Conservation (phyloP, 306 rosid genomes). For the Medicago truncatula region DNA sequence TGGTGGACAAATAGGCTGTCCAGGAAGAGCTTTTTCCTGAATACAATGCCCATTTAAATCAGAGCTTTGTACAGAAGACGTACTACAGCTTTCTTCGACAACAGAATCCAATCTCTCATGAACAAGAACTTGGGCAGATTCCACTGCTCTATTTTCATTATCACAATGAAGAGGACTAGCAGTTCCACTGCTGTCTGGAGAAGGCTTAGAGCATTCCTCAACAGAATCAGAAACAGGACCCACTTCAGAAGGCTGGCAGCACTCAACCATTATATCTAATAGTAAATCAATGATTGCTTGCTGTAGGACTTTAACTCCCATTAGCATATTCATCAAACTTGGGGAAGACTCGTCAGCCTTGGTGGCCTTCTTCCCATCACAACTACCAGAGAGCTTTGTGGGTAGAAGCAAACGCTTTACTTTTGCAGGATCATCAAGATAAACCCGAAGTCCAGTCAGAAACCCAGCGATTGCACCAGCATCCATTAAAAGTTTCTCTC, state of each 20-base stretch:
- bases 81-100: conserved; percentile 64
- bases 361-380: conserved; percentile 79
- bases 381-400: conserved; percentile 80
- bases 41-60: conserved; percentile 58
- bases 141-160: conserved; percentile 70
- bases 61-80: conserved; percentile 90
- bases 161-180: conserved; percentile 61
- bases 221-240: conserved; percentile 63
- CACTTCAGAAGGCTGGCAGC: conserved; percentile 97
- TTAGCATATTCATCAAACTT: conserved; percentile 95
- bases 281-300: conserved; percentile 97
- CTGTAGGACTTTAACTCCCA: conserved; percentile 99
- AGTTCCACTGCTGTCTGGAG: conserved; percentile 63
- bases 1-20: conserved; percentile 75
- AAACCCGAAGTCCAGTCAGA: conserved; percentile 96
- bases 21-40: conserved; percentile 69
- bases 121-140: conserved; percentile 63
- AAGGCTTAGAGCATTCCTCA: conserved; percentile 68
- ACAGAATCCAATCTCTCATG: conserved; percentile 74
- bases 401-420: conserved; percentile 98
- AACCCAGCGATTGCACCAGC: conserved; percentile 99
- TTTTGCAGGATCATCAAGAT: conserved; percentile 99
- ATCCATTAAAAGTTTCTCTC: conserved; percentile 96
- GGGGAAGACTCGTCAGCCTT: conserved; percentile 89
- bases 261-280: conserved; percentile 97